A percentile compares a stretch with the other conserved stretches of the same genome.
Evolutionary conservation across 257 asterid genomes (phyloP).

Genomic region (Fraxinus americana): DNA sequence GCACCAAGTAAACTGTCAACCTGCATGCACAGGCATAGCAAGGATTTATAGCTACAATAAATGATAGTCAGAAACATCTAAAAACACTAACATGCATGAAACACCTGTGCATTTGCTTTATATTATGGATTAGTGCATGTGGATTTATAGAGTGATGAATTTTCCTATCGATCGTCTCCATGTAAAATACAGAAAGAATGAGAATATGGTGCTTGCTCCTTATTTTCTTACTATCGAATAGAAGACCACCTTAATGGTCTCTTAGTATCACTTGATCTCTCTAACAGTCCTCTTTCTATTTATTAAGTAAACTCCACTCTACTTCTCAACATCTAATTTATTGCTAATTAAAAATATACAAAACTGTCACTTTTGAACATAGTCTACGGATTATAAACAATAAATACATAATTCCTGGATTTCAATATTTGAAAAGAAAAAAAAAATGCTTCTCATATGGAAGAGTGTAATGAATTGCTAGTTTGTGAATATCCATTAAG

Average conservation of each 20-base stretch:
- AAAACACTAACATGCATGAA: not conserved
- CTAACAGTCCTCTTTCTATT: too few species aligned
- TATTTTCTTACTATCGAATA: too few species aligned
- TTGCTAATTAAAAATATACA: too few species aligned
- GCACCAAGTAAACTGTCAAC: conserved; percentile 99
- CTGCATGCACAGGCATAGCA: conserved; percentile 44
- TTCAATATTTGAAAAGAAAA: too few species aligned
- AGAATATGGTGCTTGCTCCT: not conserved
- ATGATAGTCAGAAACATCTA: not conserved
- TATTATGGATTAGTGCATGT: not conserved
- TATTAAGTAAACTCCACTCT: too few species aligned
- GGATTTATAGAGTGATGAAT: conserved; percentile 13
- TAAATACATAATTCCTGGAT: too few species aligned
- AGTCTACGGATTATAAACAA: too few species aligned
- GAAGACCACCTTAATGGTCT: too few species aligned
- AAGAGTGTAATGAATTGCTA: not conserved
- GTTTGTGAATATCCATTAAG: not conserved
- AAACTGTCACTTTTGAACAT: too few species aligned
- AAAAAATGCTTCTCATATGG: not conserved
- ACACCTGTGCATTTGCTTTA: not conserved
- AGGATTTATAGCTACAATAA: not conserved
- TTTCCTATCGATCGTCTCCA: not conserved
- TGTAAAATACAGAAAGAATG: conserved; percentile 10
- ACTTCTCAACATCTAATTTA: too few species aligned
- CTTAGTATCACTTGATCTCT: too few species aligned